A percentile compares a stretch with the other conserved stretches of the same genome.
Evolutionary conservation across 2,329 filamentous ascomycete species (phyloP).

Genomic region (Venturia carpophila): DNA sequence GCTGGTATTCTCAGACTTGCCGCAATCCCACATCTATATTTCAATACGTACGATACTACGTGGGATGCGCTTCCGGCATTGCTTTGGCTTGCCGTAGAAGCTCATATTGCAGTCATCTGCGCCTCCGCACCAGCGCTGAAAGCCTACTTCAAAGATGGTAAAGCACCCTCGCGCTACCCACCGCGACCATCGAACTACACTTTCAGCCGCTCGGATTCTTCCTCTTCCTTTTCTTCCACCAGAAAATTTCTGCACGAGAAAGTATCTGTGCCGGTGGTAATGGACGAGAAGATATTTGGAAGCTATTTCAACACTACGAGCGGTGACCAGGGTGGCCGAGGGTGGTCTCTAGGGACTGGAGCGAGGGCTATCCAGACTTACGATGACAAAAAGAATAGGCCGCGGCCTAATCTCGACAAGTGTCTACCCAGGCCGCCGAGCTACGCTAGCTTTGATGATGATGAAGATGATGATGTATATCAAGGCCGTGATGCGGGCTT

Average conservation of each 20-base stretch:
- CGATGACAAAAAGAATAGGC: neutral
- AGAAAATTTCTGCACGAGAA: neutral
- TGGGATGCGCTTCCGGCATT: conserved; percentile 12
- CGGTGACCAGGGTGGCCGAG: neutral
- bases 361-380: neutral
- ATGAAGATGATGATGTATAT: conserved; percentile 4
- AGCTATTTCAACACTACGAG: conserved; percentile 3
- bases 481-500: neutral
- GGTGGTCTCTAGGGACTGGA: neutral
- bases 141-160: conserved; percentile 17
- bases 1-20: conserved; percentile 20
- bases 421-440: conserved; percentile 4
- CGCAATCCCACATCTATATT: conserved; percentile 3
- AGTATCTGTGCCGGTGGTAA: neutral
- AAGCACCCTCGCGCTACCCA: neutral
- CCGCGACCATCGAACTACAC: neutral
- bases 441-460: conserved; percentile 2
- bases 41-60: conserved; percentile 16
- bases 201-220: neutral
- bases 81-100: conserved; percentile 16
- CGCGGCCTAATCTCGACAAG: neutral
- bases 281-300: neutral
- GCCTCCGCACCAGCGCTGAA: conserved; percentile 18
- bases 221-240: neutral
- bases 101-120: conserved; percentile 17